Evolutionary conservation across 257 asterid genomes (phyloP), one percentile per base, ranked within the genome.

Genomic region (Solanum piurae): DNA sequence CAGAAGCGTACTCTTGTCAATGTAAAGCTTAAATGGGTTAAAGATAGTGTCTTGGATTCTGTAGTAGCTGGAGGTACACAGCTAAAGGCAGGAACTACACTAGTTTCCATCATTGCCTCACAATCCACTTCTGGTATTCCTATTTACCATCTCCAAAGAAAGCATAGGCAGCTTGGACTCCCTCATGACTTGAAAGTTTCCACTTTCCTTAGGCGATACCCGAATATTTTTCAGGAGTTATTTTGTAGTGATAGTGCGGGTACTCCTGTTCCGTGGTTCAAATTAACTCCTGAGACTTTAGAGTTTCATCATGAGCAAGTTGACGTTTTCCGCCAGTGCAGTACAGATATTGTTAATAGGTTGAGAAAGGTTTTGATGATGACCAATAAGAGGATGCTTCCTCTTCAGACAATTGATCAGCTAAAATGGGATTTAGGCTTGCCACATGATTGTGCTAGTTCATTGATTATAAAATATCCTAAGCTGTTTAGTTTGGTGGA

Each of bases 391-490:
- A 92, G 93, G 87, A 88, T 88, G 72, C 98, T 96, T 77, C 99
- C 99, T 73, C 79, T 97, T 68, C 98, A 93, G 62, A 93, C 98
- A 9, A 88, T 97, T 84, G 98, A 95, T 88, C 98, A 95, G 92
- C 88, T 97, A 46, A 93, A 94, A 86, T 97, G 98, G 98, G 99
- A 95, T 87, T 87, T 97, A 74, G 98, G 96, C 1, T 90, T 97
- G 91, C 99, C 98, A 0, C 91, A 68, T 89, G 96, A 93, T 92
- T 97, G 92, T 58, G 88, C 71, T 87, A 89, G 83, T 64, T 91
- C 91, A 33, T 90, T 93, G 18, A 34, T 94, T 20, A 37, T 58
- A 12, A 87, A 88, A 88, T 91, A 89, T 87, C 90, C 98, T 1
- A 93, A 93, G 21, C 88, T 95, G 79, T 94, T 96, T 88, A 86